phyloP scores from a whole-genome alignment of 2,329 filamentous ascomycete genomes.

The Monilinia fructigena region DNA sequence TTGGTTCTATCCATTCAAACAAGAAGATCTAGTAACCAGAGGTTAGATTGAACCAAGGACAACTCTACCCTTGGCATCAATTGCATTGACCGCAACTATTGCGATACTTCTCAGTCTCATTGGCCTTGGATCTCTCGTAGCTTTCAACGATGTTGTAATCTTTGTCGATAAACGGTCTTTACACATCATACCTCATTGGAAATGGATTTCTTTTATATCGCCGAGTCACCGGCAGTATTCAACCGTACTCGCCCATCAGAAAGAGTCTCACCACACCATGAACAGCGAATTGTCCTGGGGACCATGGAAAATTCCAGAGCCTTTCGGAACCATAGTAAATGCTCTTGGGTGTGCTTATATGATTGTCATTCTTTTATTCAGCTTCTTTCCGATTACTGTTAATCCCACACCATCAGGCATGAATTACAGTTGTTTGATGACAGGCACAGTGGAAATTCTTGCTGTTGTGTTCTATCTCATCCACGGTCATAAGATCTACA shows the following conservation, averaged over 20 bases:
- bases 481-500: neutral
- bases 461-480: conserved; percentile 3
- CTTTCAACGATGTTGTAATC: conserved; percentile 52
- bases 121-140: conserved; percentile 49
- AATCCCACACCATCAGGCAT: conserved; percentile 3
- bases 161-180: conserved; percentile 34
- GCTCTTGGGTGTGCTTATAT: conserved; percentile 21
- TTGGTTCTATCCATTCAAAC: neutral
- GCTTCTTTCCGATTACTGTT: conserved; percentile 18
- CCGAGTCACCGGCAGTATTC: conserved; percentile 16
- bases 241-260: conserved; percentile 7
- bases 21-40: neutral
- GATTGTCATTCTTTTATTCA: conserved; percentile 19
- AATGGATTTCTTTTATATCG: conserved; percentile 20
- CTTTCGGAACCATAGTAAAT: conserved; percentile 22
- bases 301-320: conserved; percentile 17
- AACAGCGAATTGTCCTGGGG: conserved; percentile 22
- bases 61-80: conserved; percentile 2
- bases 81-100: conserved; percentile 5
- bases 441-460: conserved; percentile 9
- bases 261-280: conserved; percentile 9
- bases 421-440: conserved; percentile 24
- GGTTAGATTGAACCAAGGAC: neutral
- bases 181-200: conserved; percentile 20
- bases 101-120: conserved; percentile 38